Percentiles rank a stretch among this genome's conserved stretches.
These are phyloP conservation scores for Circinella minor DNA, from an alignment of 371 early-diverging fungal genomes.

Conservation along the genomic window DNA sequence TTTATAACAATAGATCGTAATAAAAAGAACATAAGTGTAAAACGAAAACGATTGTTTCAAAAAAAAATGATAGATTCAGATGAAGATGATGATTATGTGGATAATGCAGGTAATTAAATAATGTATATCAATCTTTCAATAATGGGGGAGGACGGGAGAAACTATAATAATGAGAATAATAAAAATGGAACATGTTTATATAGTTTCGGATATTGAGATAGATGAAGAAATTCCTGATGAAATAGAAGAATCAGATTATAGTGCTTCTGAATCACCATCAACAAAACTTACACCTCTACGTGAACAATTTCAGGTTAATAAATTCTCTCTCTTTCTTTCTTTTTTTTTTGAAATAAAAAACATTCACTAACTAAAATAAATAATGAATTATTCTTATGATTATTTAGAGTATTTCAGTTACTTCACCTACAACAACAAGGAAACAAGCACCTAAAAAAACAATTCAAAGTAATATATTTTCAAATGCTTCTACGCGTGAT, in stretches of 20 bases:
- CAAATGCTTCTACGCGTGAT: conserved; percentile 6
- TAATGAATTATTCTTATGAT: background rate
- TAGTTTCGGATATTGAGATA: conserved; percentile 1
- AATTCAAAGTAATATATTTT: background rate
- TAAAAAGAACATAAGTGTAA: conserved; percentile 10
- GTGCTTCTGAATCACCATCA: background rate
- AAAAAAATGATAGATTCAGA: conserved; percentile 5
- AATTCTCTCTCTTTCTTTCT: background rate
- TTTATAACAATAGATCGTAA: background rate
- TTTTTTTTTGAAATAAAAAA: too few species aligned
- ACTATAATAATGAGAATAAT: too few species aligned
- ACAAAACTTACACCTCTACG: conserved; percentile 20
- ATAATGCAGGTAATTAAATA: background rate
- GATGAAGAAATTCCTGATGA: background rate
- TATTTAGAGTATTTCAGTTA: conserved; percentile 11
- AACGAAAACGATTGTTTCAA: conserved; percentile 30
- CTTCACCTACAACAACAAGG: background rate
- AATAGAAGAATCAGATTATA: background rate
- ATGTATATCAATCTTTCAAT: too few species aligned
- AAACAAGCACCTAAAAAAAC: background rate
- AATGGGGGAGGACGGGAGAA: background rate
- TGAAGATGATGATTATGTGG: background rate
- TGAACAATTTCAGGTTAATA: conserved; percentile 19
- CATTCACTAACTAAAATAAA: too few species aligned
- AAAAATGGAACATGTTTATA: background rate